Base-by-base conservation (phyloP, 192 early-diverging fungal species). In the Jimgerdemannia flammicorona region DNA sequence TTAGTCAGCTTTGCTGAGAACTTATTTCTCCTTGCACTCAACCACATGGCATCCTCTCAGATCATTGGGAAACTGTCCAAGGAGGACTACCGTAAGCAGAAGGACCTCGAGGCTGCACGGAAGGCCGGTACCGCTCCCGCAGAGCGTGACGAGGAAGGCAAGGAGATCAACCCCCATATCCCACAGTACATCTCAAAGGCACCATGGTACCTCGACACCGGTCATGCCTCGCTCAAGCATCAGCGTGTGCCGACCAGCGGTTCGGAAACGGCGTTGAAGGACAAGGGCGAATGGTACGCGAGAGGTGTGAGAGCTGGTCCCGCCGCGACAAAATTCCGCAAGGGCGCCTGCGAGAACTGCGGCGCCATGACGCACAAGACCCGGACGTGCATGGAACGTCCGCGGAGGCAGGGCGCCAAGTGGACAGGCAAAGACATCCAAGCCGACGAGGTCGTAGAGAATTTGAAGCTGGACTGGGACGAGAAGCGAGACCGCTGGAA, bases 401-500 rank as follows among this genome's bases (percentile, higher is more conserved):
- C 96, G 66, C 83, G 96, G 64, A 94, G 92, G 75, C 89, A 85
- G 59, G 94, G 94, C n/a, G 98, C 98, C 0, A 92, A 90, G 82
- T 97, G 91, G 91, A 94, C 92, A 3, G 91, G 92, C 69, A 85
- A 90, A 75, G 88, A 94, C 71, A 91, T 97, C 70, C 78, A 83
- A 78, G 86, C 97, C 4, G 96, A 99, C 80, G 98, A 99, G 80
- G 85, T 91, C 10, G 80, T 98, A 7, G 85, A 88, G 76, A 83
- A 89, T 18, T 83, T 97, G 11, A 83, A 91, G 40, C 86, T 97
- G 68, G 86, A 88, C 29, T 99, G 94, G 83, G 98, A n/a, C n/a
- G n/a, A n/a, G n/a, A n/a, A n/a, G n/a, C n/a, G n/a, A 54, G 98
- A 99, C 85, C 89, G 95, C 18, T 99, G 97, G 96, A 99, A 99